phyloP scores from a whole-genome alignment of 139 green algal genomes.

The Chlamydomonas sp. region DNA sequence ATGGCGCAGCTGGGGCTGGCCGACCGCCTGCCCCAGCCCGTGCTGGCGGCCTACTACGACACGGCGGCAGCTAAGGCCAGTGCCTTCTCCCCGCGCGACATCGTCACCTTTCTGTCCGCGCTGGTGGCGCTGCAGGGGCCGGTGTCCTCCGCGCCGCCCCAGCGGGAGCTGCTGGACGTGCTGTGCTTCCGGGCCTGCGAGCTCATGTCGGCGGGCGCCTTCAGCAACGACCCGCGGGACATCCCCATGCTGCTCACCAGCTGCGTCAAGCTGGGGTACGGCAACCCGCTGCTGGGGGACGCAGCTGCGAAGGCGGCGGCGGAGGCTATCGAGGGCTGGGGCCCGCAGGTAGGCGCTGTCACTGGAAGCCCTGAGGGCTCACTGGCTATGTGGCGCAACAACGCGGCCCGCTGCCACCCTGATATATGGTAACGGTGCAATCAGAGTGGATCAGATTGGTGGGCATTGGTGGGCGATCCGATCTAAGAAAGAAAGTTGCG shows the following conservation, averaged over 20 bases:
- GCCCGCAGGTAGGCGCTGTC: conserved; percentile 43
- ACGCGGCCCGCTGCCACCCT: too few relatives aligned
- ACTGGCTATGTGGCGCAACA: too few relatives aligned
- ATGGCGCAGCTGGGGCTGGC: not conserved
- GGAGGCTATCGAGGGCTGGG: not conserved
- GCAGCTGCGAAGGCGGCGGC: conserved; percentile 2
- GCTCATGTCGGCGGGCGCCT: conserved; percentile 1
- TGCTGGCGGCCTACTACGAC: not conserved
- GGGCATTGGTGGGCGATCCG: not conserved
- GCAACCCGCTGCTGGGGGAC: conserved; percentile 27
- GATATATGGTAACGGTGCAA: too few relatives aligned
- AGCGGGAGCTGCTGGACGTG: conserved; percentile 7
- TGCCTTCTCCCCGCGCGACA: conserved; percentile 27
- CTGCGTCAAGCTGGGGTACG: conserved; percentile 28
- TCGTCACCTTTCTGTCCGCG: conserved; percentile 31
- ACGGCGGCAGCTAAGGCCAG: not conserved
- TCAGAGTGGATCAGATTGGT: not conserved
- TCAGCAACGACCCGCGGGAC: conserved; percentile 8
- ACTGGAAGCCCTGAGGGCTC: too few relatives aligned
- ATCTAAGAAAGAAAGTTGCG: not conserved
- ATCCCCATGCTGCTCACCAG: conserved; percentile 43
- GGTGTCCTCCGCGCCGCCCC: not conserved
- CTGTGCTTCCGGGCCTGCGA: conserved; percentile 28
- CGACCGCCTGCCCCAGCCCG: not conserved
- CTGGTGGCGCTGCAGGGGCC: not conserved